Percentiles rank a stretch among this genome's conserved stretches.
These are phyloP conservation scores for Arachis monticola DNA, from an alignment of 331 rosid genomes.

Conservation along the genomic window DNA sequence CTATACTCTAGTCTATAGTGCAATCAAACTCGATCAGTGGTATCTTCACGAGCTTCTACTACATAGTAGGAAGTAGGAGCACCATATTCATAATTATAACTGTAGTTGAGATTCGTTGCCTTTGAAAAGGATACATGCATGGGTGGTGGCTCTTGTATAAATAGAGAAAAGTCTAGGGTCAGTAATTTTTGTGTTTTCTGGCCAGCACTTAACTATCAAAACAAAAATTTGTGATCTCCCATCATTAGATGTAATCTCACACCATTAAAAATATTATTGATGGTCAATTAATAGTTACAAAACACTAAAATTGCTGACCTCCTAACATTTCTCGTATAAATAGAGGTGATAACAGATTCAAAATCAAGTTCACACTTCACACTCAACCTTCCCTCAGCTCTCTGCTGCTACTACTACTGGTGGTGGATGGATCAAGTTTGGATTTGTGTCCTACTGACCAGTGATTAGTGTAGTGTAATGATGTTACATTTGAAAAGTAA, in stretches of 20 bases:
- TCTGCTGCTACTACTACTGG: too few species aligned
- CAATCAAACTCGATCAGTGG: not conserved
- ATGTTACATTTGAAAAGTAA: too few species aligned
- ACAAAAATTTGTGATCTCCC: too few species aligned
- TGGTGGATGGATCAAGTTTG: not conserved
- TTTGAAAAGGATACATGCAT: slow-evolving; percentile 14
- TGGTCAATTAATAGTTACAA: too few species aligned
- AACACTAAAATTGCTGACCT: too few species aligned
- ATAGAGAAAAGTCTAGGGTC: too few species aligned
- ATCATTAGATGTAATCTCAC: too few species aligned
- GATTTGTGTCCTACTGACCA: not conserved
- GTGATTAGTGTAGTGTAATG: too few species aligned
- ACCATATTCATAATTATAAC: not conserved
- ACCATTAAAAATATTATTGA: too few species aligned
- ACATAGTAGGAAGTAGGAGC: not conserved
- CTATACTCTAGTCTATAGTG: not conserved
- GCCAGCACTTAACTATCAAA: too few species aligned
- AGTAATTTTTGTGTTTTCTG: too few species aligned
- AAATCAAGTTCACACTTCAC: not conserved
- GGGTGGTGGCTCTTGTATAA: not conserved
- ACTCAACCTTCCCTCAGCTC: not conserved
- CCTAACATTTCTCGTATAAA: not conserved
- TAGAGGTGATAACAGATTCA: not conserved
- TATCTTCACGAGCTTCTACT: slow-evolving; percentile 33
- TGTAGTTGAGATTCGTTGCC: slow-evolving; percentile 29